Conservation (phyloP, 805 yeast genomes). For the Yarrowia osloensis region DNA sequence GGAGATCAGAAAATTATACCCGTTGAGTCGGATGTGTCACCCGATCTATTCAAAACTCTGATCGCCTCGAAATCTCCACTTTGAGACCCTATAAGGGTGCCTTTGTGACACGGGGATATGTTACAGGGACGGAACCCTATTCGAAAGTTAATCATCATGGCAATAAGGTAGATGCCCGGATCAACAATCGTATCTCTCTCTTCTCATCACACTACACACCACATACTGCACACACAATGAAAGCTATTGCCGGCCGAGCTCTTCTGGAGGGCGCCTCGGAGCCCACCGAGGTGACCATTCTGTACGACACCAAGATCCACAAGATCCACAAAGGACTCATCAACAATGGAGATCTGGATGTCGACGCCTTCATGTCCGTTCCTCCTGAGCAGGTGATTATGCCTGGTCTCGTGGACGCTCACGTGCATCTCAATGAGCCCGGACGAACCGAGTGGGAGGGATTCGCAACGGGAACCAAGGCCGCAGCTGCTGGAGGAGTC, state of each 20-base stretch:
- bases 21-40: neutral
- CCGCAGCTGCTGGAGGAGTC: constrained; percentile 95
- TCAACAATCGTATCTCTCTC: neutral
- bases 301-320: constrained; percentile 14
- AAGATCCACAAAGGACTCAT: neutral
- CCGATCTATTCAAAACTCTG: neutral
- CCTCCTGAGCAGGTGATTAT: constrained; percentile 49
- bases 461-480: constrained; percentile 91
- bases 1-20: neutral
- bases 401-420: constrained; percentile 93
- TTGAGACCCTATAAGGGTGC: neutral
- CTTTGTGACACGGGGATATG: neutral
- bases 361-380: constrained; percentile 1
- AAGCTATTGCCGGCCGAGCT: constrained; percentile 21
- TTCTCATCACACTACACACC: neutral
- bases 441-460: constrained; percentile 99
- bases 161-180: neutral
- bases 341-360: constrained; percentile 5
- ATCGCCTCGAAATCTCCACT: neutral
- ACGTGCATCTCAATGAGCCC: constrained; percentile 93
- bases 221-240: neutral
- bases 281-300: constrained; percentile 12
- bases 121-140: neutral
- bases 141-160: neutral
- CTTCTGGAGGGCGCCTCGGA: constrained; percentile 19